These are phyloP conservation scores for Caulochytrium protostelioides DNA, from an alignment of 371 early-diverging fungal species.

Conservation along the genomic window DNA sequence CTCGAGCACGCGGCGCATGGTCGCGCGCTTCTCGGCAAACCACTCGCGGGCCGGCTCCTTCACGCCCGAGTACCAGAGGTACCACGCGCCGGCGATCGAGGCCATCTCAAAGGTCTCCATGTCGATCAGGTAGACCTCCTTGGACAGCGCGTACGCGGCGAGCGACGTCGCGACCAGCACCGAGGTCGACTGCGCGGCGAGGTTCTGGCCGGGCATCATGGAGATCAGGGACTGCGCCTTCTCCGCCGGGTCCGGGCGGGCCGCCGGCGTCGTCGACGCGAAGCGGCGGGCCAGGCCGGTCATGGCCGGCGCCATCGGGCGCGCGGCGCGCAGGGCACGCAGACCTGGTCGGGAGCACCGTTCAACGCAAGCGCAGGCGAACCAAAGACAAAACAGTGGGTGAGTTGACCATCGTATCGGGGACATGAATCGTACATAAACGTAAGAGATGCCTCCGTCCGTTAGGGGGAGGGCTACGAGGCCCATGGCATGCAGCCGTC, in stretches of 20 bases:
- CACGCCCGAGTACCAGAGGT: slow-evolving; percentile 45
- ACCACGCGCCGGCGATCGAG: slow-evolving; percentile 42
- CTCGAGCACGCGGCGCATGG: slow-evolving; percentile 53
- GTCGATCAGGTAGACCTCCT: slow-evolving; percentile 89
- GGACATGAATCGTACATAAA: no score
- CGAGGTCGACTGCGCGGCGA: slow-evolving; percentile 72
- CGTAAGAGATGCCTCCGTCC: no score
- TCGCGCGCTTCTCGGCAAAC: slow-evolving; percentile 58
- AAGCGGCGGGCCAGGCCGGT: no score
- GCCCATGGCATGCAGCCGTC: no score
- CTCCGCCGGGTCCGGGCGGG: slow-evolving; percentile 33
- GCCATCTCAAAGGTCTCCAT: slow-evolving; percentile 72
- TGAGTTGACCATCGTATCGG: no score
- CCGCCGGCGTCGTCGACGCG: no score
- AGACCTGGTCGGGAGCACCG: no score
- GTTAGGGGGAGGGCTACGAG: no score
- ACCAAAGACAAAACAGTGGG: no score
- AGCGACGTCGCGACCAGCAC: slow-evolving; percentile 61
- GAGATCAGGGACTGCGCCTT: slow-evolving; percentile 73
- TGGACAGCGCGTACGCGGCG: slow-evolving; percentile 70
- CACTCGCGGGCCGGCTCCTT: slow-evolving; percentile 72
- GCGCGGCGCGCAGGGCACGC: no score
- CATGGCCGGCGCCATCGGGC: no score
- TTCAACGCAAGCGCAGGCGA: no score
- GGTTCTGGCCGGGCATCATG: slow-evolving; percentile 67